phyloP scores from a whole-genome alignment of 148 eudicot genomes.

The Fagopyrum homotropicum region DNA sequence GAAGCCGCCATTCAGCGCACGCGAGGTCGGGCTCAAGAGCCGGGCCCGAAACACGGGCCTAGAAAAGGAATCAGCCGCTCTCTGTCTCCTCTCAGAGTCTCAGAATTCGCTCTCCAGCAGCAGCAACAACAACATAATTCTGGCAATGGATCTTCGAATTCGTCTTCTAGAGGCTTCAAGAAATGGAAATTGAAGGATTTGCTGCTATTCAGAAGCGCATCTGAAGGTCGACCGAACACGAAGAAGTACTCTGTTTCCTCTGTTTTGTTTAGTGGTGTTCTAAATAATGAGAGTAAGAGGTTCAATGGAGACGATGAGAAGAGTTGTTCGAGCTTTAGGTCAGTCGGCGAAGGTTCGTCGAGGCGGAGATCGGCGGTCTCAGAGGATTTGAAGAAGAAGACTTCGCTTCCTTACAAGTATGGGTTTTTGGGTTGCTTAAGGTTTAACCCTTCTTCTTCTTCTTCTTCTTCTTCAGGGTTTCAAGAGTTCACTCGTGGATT shows the following conservation, averaged over 20 bases:
- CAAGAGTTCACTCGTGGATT: background rate
- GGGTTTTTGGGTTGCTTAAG: slow-evolving; percentile 27
- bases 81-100: slow-evolving; percentile 31
- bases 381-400: slow-evolving; percentile 30
- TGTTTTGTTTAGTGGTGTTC: background rate
- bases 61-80: slow-evolving; percentile 28
- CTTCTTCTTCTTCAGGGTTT: background rate
- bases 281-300: background rate
- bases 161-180: slow-evolving; percentile 22
- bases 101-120: slow-evolving; percentile 28
- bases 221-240: slow-evolving; percentile 38
- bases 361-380: slow-evolving; percentile 18
- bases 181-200: slow-evolving; percentile 69
- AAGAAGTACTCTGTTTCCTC: slow-evolving; percentile 19
- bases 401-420: slow-evolving; percentile 26
- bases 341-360: background rate
- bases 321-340: background rate
- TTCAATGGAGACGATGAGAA: background rate
- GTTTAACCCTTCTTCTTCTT: background rate
- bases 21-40: background rate
- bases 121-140: background rate
- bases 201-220: slow-evolving; percentile 68
- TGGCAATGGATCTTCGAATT: background rate
- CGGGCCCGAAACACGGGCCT: slow-evolving; percentile 17
- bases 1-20: too few species aligned